These are phyloP conservation scores for Venturia pyrina DNA, from an alignment of 2,329 filamentous ascomycete species.

Conservation along the genomic window DNA sequence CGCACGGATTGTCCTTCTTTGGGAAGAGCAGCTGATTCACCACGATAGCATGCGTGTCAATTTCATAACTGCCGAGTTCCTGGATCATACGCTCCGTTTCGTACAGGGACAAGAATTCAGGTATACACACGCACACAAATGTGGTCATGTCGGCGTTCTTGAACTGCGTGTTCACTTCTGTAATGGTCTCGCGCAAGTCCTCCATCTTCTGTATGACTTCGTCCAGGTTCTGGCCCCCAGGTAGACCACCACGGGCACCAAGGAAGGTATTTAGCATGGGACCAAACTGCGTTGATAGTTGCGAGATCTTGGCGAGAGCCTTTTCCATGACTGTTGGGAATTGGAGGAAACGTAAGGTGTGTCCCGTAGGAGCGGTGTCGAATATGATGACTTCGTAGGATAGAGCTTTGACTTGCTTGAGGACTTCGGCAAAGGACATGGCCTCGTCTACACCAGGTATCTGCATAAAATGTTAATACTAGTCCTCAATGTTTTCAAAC, in stretches of 20 bases:
- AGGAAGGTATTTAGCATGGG: constrained; percentile 92
- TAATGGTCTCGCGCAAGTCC: constrained; percentile 81
- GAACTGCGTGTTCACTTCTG: constrained; percentile 95
- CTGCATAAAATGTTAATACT: constrained; percentile 32
- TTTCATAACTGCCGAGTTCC: constrained; percentile 83
- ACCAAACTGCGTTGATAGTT: constrained; percentile 88
- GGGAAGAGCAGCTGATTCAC: constrained; percentile 97
- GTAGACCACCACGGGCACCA: constrained; percentile 64
- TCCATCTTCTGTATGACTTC: constrained; percentile 95
- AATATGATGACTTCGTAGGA: constrained; percentile 99
- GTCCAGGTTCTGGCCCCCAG: constrained; percentile 84
- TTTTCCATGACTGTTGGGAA: constrained; percentile 98
- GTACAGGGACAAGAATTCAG: constrained; percentile 92
- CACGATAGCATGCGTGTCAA: constrained; percentile 95
- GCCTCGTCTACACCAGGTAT: constrained; percentile 98
- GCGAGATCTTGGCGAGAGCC: constrained; percentile 91
- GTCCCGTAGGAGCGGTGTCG: constrained; percentile 94
- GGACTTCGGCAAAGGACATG: constrained; percentile 98
- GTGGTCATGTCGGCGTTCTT: constrained; percentile 93
- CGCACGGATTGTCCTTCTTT: constrained; percentile 71
- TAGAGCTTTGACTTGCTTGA: constrained; percentile 98
- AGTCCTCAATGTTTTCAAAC: background rate
- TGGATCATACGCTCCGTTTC: constrained; percentile 99
- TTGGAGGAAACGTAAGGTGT: constrained; percentile 96
- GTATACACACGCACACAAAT: constrained; percentile 97